Evolutionary conservation across 768 basidiomycete genomes (phyloP).

Genomic region (Cystofilobasidium ferigula): DNA sequence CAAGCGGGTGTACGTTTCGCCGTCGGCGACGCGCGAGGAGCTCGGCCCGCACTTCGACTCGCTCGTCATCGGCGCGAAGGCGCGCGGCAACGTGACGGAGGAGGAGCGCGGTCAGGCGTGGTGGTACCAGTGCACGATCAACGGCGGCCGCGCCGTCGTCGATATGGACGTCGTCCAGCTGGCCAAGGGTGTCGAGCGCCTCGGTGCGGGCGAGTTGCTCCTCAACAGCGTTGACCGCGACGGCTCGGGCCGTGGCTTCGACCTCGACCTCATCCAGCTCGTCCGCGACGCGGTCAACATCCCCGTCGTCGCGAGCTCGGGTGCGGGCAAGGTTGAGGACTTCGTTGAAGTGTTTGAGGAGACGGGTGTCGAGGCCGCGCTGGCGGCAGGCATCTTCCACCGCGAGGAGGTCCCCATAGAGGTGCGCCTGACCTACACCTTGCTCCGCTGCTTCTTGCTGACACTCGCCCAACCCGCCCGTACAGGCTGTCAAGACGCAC

Average conservation of each 20-base stretch:
- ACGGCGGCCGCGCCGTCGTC: constrained; percentile 74
- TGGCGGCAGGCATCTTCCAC: constrained; percentile 97
- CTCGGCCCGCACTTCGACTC: constrained; percentile 53
- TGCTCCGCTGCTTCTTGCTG: not conserved
- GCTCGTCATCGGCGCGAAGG: constrained; percentile 33
- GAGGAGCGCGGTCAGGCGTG: constrained; percentile 64
- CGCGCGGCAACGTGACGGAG: constrained; percentile 34
- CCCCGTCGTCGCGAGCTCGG: constrained; percentile 89
- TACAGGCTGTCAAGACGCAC: constrained; percentile 52
- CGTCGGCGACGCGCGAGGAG: constrained; percentile 45
- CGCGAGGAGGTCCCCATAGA: constrained; percentile 70
- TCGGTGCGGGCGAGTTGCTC: constrained; percentile 91
- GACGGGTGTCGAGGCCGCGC: constrained; percentile 64
- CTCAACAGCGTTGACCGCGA: constrained; percentile 95
- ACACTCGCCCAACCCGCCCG: not conserved
- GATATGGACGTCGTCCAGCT: constrained; percentile 80
- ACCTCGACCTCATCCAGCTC: constrained; percentile 65
- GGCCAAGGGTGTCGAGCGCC: constrained; percentile 72
- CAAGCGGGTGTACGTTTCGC: constrained; percentile 66
- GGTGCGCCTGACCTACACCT: constrained; percentile 29
- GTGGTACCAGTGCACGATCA: constrained; percentile 99
- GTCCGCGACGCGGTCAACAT: constrained; percentile 68
- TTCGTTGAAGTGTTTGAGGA: constrained; percentile 75
- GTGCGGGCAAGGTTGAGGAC: constrained; percentile 70
- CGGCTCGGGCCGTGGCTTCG: constrained; percentile 84